Evolutionary conservation across 169 alveolate genomes (phyloP).

Genomic region (Theileria annulata): DNA sequence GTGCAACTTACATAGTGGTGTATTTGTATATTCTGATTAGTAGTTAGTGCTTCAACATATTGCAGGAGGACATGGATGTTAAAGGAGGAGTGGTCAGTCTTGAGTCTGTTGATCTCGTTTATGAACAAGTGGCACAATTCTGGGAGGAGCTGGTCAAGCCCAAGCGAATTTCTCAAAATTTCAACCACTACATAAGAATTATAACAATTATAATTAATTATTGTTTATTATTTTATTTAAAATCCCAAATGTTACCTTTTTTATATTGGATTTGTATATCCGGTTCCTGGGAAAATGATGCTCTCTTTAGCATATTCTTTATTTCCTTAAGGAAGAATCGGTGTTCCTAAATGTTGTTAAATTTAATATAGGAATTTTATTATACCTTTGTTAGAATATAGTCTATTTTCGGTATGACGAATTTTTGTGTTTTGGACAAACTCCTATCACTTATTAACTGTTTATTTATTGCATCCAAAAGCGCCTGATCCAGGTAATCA

Average conservation of each 20-base stretch:
- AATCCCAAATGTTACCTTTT: constrained; percentile 20
- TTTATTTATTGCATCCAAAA: constrained; percentile 47
- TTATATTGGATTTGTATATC: constrained; percentile 50
- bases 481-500: constrained; percentile 29
- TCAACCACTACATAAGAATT: constrained; percentile 15
- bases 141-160: constrained; percentile 66
- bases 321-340: constrained; percentile 64
- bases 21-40: constrained; percentile 52
- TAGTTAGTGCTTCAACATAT: constrained; percentile 57
- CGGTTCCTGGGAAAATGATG: constrained; percentile 55
- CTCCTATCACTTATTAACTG: constrained; percentile 29
- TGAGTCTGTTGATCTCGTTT: constrained; percentile 33
- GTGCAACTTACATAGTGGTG: constrained; percentile 44
- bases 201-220: neutral
- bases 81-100: constrained; percentile 21
- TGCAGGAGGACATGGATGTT: constrained; percentile 22
- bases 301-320: constrained; percentile 53
- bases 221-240: neutral
- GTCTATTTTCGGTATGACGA: constrained; percentile 56
- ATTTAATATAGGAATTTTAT: neutral
- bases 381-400: constrained; percentile 58
- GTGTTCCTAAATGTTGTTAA: constrained; percentile 40
- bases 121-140: constrained; percentile 53
- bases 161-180: constrained; percentile 51
- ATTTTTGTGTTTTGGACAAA: neutral